Evolutionary conservation across 805 yeast genomes (phyloP).

Genomic region (Candida oleophila): DNA sequence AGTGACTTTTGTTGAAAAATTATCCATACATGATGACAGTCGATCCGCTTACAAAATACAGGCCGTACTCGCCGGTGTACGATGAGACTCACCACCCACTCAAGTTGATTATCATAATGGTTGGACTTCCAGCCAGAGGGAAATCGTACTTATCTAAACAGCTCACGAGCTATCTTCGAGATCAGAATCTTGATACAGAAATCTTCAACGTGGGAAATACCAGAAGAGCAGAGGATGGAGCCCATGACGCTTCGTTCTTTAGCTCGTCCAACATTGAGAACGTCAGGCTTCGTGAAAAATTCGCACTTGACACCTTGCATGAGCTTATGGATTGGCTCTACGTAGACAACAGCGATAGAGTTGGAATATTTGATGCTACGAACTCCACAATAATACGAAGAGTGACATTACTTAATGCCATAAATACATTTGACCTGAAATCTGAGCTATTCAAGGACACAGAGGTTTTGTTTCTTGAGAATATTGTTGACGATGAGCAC

Average conservation of each 20-base stretch:
- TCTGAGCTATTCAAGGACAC: slow-evolving; percentile 23
- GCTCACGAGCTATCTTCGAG: slow-evolving; percentile 76
- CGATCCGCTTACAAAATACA: slow-evolving; percentile 3
- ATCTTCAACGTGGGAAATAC: slow-evolving; percentile 91
- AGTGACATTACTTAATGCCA: slow-evolving; percentile 35
- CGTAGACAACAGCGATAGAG: slow-evolving; percentile 33
- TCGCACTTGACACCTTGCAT: slow-evolving; percentile 52
- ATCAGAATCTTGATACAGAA: slow-evolving; percentile 79
- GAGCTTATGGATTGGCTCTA: slow-evolving; percentile 35
- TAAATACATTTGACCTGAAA: slow-evolving; percentile 17
- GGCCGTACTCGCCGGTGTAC: slow-evolving; percentile 2
- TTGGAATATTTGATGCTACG: slow-evolving; percentile 62
- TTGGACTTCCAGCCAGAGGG: slow-evolving; percentile 87
- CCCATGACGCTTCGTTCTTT: slow-evolving; percentile 43
- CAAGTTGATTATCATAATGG: slow-evolving; percentile 84
- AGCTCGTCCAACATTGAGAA: slow-evolving; percentile 44
- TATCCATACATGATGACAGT: slow-evolving; percentile 4
- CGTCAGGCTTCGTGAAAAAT: slow-evolving; percentile 45
- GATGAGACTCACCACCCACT: neutral
- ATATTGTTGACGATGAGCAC: slow-evolving; percentile 24
- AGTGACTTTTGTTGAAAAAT: no score
- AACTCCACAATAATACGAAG: slow-evolving; percentile 51
- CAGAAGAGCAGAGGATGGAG: slow-evolving; percentile 45
- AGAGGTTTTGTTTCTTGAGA: slow-evolving; percentile 40
- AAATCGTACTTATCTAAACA: slow-evolving; percentile 85